phyloP scores from a whole-genome alignment of 441 rosid genomes.

The Capsella rubella region DNA sequence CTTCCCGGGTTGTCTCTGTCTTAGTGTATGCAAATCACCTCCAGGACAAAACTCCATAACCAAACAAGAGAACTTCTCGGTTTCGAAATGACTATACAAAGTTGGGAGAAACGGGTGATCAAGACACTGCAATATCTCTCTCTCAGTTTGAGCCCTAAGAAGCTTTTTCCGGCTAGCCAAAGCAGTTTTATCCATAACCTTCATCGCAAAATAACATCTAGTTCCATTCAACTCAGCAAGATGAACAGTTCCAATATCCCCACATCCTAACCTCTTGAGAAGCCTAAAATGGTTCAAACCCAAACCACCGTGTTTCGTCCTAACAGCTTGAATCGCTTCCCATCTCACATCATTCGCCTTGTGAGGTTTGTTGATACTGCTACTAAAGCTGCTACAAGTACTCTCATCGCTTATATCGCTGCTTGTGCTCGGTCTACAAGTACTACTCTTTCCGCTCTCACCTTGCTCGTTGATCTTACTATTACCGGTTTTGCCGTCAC shows the following conservation, averaged over 20 bases:
- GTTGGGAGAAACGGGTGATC: slow-evolving; percentile 94
- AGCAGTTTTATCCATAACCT: slow-evolving; percentile 89
- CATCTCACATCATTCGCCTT: slow-evolving; percentile 84
- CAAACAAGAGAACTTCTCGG: slow-evolving; percentile 77
- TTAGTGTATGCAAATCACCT: slow-evolving; percentile 82
- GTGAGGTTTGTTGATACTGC: slow-evolving; percentile 76
- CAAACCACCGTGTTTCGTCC: slow-evolving; percentile 67
- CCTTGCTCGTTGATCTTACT: slow-evolving; percentile 60
- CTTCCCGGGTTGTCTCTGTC: slow-evolving; percentile 89
- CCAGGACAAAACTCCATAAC: slow-evolving; percentile 91
- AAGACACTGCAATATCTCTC: slow-evolving; percentile 81
- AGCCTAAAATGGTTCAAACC: slow-evolving; percentile 84
- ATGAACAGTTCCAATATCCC: slow-evolving; percentile 92
- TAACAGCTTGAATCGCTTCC: slow-evolving; percentile 87
- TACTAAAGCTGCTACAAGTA: slow-evolving; percentile 80
- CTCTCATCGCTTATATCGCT: slow-evolving; percentile 92
- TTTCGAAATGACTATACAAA: slow-evolving; percentile 75
- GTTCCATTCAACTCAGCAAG: slow-evolving; percentile 85
- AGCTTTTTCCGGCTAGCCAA: slow-evolving; percentile 84
- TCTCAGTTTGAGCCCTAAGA: slow-evolving; percentile 87
- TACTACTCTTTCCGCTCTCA: slow-evolving; percentile 77
- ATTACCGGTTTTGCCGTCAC: slow-evolving; percentile 52
- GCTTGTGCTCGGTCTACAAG: slow-evolving; percentile 82
- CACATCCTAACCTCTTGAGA: slow-evolving; percentile 83
- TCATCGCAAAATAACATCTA: slow-evolving; percentile 84